Evolutionary conservation across 208 protist genomes (phyloP), one percentile per base, ranked within the genome.

Genomic region (Crithidia thermophila): DNA sequence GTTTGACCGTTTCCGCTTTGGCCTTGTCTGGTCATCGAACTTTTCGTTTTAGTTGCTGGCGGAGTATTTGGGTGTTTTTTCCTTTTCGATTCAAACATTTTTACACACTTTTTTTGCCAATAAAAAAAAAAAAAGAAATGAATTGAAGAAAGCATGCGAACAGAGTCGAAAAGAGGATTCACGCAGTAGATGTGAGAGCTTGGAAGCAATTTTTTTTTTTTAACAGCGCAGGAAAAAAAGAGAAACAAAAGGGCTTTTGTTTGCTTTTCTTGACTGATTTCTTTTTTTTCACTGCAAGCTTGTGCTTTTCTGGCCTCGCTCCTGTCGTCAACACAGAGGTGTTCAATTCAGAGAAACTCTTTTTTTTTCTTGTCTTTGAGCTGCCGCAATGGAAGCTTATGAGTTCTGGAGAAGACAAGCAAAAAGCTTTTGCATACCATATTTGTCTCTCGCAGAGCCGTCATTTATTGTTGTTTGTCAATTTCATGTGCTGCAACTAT

Each of bases 11-110:
- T 75, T 93, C 13, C 77, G 84, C 2, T 93, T 95, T 72, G 90
- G 90, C 21, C 57, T 95, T 3, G 87, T 92, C 8, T 95, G 90
- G 90, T 95, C 90, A 8, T 93, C 84, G 4, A 82, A 79, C 50
- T 77, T 84, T 53, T 83, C 84, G 9, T 79, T 93, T 21, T 95
- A 86, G 65, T n/a, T n/a, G n/a, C n/a, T n/a, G n/a, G n/a, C n/a
- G n/a, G n/a, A n/a, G n/a, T n/a, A n/a, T n/a, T n/a, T n/a, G n/a
- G n/a, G n/a, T n/a, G n/a, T n/a, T n/a, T n/a, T n/a, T 36, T 31
- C n/a, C 4, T 51, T 25, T 6, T 9, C 3, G 9, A 9, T 39
- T n/a, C 1, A 21, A 28, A 36, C 36, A 21, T 59, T 4, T 59
- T 59, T 59, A 53, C 59, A 33, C 50, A 42, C 36, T 23, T 42